Evolutionary conservation across 2,329 filamentous ascomycete genomes (phyloP), one percentile per base, ranked within the genome.

Genomic region (Chrysosporium queenslandicum): DNA sequence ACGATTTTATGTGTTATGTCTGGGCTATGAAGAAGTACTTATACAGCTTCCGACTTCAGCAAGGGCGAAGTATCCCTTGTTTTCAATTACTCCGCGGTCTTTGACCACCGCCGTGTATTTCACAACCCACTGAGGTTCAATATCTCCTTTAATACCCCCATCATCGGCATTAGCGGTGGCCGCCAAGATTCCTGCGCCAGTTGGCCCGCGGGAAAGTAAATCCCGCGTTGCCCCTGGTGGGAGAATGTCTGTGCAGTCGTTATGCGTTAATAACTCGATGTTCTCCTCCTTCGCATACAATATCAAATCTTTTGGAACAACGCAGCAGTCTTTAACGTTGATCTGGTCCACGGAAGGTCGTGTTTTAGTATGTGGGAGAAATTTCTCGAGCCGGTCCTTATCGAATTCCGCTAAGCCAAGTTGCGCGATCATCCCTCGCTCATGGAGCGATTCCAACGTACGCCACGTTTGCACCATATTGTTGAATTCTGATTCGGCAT

Each of bases 61-160:
- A 18, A 83, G 81, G 1, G 91, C 91, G 74, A 96, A 96, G 69
- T 96, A 97, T 6, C 92, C 92, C 74, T 97, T 98, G 66, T 92
- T 95, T 75, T 98, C 92, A 58, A 98, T 91, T 7, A 98, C 92
- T 12, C 92, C 92, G 50, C 92, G 78, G 66, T 97, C 86, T 67
- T 86, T 86, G 37, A 97, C 87, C 54, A 97, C 91, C 1, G 92
- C 92, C 34, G 91, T 96, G 67, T 98, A 98, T 67, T 97, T 94
- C 59, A 91, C 85, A 25, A 97, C 92, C 91, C 92, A 98, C 66
- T 91, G 83, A 25, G 92, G 90, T 54, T 81, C 79, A 46, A 97
- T 77, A 58, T 95, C 82, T 3, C 88, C 90, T 59, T 78, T 76
- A 53, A 94, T 72, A 0, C 86, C 85, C 8, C 60, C 68, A 58